Evolutionary conservation across 2,329 filamentous ascomycete genomes (phyloP).

Genomic region (Aspergillus hiratsukae): DNA sequence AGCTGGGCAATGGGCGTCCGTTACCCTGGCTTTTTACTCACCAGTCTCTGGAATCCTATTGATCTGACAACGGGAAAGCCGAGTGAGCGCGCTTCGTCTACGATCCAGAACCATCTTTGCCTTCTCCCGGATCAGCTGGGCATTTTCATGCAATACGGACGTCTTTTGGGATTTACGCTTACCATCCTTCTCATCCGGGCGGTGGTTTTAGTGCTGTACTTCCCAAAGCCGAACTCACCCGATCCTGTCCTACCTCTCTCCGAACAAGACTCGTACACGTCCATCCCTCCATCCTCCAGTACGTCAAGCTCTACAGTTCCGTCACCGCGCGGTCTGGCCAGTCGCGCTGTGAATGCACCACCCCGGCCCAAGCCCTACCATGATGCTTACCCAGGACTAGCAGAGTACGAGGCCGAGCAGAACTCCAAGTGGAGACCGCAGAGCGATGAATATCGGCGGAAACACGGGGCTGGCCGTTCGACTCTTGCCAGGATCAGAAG

Average conservation of each 20-base stretch:
- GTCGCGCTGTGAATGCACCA: conserved; percentile 21
- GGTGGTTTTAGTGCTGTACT: conserved; percentile 24
- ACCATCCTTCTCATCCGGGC: conserved; percentile 45
- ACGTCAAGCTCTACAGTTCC: conserved; percentile 30
- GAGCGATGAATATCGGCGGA: conserved; percentile 12
- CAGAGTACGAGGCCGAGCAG: conserved; percentile 18
- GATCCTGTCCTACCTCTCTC: conserved; percentile 27
- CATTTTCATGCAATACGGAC: conserved; percentile 75
- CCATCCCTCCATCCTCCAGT: conserved; percentile 23
- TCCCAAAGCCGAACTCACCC: conserved; percentile 9
- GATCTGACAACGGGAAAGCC: conserved; percentile 47
- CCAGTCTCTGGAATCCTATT: conserved; percentile 89
- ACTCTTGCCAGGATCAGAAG: conserved; percentile 43
- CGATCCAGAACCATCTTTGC: conserved; percentile 84
- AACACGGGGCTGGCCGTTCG: conserved; percentile 21
- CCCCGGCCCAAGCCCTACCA: conserved; percentile 15
- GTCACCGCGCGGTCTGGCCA: conserved; percentile 25
- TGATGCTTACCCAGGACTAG: conserved; percentile 20
- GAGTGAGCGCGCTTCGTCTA: conserved; percentile 37
- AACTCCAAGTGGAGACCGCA: conserved; percentile 27
- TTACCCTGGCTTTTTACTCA: conserved; percentile 78
- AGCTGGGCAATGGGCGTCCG: conserved; percentile 96
- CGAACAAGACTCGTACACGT: conserved; percentile 21
- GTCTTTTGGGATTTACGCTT: conserved; percentile 55
- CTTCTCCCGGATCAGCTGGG: conserved; percentile 82